Evolutionary conservation across 331 rosid species (phyloP), one percentile per base, ranked within the genome.

Genomic region (Rosa hybrid): DNA sequence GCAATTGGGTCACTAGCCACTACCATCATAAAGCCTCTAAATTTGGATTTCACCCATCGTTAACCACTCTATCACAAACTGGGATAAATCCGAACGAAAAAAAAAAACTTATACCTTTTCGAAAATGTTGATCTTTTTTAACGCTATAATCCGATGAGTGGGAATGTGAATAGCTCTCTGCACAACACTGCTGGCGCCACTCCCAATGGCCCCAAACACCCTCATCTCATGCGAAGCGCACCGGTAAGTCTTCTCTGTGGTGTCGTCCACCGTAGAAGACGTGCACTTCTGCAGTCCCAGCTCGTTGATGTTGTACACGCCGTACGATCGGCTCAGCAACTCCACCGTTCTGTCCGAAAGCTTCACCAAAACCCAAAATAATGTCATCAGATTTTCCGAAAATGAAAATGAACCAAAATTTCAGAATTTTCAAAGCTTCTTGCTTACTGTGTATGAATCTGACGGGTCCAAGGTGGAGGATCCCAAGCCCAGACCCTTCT

Each of bases 141-240:
- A 73, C 0, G 99, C 99, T 53, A 95, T 77, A 78, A 95, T 89
- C 75, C 94, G 90, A 81, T 95, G 98, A 5, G 84, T 87, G 48
- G 97, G 98, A 69, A 95, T 90, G 81, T 95, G 99, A 16, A 95
- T 89, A 77, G 97, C 99, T 88, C 98, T 93, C 90, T 95, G 98
- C 46, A 95, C 99, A 80, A 95, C 88, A 80, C 98, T 92, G 74
- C 98, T 95, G 14, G 99, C 99, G 17, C 99, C 99, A 75, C 97
- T 90, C 53, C 98, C 98, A 6, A 94, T 95, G 39, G 97, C 97
- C 78, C 99, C 99, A 88, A 92, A 95, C 77, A 93, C 85, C 76
- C 94, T 89, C 98, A 93, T 95, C 88, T 95, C 99, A 12, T 83
- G 87, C 41, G 99, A 95, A 78, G 86, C 94, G 82, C 98, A 93